A percentile compares a stretch with the other conserved stretches of the same genome.
These are phyloP conservation scores for Dipteronia dyeriana DNA, from an alignment of 345 rosid genomes.

Conservation along the genomic window DNA sequence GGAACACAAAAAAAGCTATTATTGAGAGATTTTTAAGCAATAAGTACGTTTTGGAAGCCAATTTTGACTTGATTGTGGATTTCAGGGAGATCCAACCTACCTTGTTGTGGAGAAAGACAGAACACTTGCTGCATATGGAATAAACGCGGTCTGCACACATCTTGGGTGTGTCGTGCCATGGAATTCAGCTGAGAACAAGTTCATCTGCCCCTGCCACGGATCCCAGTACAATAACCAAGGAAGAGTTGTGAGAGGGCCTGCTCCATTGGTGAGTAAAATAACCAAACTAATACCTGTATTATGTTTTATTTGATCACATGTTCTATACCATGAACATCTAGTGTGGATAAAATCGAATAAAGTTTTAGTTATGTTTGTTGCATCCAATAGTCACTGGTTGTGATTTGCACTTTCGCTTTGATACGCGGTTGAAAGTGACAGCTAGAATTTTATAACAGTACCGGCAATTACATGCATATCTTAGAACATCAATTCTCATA, in stretches of 20 bases:
- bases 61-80: slow-evolving; percentile 1
- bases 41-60: background rate
- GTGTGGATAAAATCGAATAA: background rate
- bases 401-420: background rate
- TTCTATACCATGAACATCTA: background rate
- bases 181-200: slow-evolving; percentile 87
- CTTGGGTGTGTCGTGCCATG: slow-evolving; percentile 97
- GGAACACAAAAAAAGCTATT: background rate
- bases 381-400: background rate
- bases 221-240: slow-evolving; percentile 99
- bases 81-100: slow-evolving; percentile 96
- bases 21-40: background rate
- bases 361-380: background rate
- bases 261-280: slow-evolving; percentile 72
- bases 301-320: background rate
- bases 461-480: background rate
- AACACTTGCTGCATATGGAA: slow-evolving; percentile 79
- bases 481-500: background rate
- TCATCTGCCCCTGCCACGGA: slow-evolving; percentile 96
- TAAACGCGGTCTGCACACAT: slow-evolving; percentile 89
- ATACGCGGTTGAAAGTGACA: background rate
- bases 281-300: background rate
- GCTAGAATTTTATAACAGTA: too few species aligned
- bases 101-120: slow-evolving; percentile 89
- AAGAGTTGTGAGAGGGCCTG: slow-evolving; percentile 95